These are phyloP conservation scores for Bromus sterilis DNA, from an alignment of 176 grass and related monocot genomes.

Conservation along the genomic window DNA sequence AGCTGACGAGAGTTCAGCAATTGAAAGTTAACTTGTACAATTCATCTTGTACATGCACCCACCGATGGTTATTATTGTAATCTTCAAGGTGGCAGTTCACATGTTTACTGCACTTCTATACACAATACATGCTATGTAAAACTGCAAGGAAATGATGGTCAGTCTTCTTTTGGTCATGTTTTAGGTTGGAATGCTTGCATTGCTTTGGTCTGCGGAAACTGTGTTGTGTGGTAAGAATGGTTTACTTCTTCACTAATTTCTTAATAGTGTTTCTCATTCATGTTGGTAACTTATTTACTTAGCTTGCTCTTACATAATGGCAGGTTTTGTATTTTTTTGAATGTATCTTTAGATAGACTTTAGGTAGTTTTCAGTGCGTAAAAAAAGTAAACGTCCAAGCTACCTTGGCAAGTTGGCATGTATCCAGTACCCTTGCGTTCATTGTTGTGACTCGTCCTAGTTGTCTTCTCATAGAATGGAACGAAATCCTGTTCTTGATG, in stretches of 20 bases:
- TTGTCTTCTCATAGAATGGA: background rate
- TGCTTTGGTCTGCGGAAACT: constrained; percentile 88
- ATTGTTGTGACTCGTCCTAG: background rate
- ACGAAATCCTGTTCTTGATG: background rate
- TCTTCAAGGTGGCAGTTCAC: background rate
- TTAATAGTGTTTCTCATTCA: background rate
- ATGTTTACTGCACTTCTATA: background rate
- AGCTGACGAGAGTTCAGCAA: background rate
- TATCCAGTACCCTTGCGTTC: background rate
- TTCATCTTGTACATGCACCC: background rate
- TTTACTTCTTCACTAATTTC: background rate
- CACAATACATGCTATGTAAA: background rate
- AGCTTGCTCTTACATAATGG: background rate
- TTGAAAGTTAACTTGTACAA: background rate
- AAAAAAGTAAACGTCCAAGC: background rate
- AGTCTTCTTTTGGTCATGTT: constrained; percentile 15
- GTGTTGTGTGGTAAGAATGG: constrained; percentile 82
- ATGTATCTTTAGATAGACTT: background rate
- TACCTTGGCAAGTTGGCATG: background rate
- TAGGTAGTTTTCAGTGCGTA: background rate
- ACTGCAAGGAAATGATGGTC: background rate
- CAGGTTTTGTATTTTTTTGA: background rate
- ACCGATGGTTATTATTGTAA: background rate
- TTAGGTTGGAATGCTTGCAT: constrained; percentile 99
- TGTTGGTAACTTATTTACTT: background rate